Base-by-base conservation (phyloP, 1,284 basidiomycete species). In the Vanrija humicola region DNA sequence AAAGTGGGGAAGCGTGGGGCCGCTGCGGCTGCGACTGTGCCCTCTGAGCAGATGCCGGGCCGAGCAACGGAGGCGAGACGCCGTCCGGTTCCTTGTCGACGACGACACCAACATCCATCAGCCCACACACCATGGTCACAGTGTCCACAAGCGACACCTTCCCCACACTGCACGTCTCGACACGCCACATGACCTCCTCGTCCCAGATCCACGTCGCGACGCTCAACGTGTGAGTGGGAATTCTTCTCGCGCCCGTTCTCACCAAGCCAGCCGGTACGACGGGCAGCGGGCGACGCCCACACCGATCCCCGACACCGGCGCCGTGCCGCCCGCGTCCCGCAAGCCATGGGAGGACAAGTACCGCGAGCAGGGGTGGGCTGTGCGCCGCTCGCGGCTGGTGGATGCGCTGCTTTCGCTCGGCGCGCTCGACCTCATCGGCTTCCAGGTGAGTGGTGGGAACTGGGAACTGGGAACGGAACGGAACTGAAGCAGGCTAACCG, bases 391-490 rank as follows among this genome's bases (percentile, higher is more conserved):
- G 25, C 56, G 72, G 3, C 59, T 75, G 10, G 64, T 70, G 4
- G 74, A 75, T 48, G 61, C 65, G 8, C 52, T 67, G 4, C 43
- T 72, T 10, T 56, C 61, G 14, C 60, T 58, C 9, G 68, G 69
- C 9, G 47, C 62, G 9, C 55, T 73, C 3, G 72, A 77, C 48
- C 65, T 71, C 29, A 48, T 72, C 79, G 84, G 82, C 9, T 74
- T 72, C 52, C 71, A 73, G 54, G 66, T 68, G 5, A 5, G 21
- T 18, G 28, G 65, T 38, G 26, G 19, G 6, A 4, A 16, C 10
- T 54, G 6, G 14, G 6, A 21, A 16, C 40, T 21, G 16, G 19
- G 18, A 16, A 8, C 6, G 5, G 25, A n/a, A n/a, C n/a, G 5
- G 4, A 16, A 26, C 16, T 3, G 5, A 19, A 43, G 3, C 14